phyloP scores from a whole-genome alignment of 192 early-diverging fungal genomes.

The Backusella mclennaniae region DNA sequence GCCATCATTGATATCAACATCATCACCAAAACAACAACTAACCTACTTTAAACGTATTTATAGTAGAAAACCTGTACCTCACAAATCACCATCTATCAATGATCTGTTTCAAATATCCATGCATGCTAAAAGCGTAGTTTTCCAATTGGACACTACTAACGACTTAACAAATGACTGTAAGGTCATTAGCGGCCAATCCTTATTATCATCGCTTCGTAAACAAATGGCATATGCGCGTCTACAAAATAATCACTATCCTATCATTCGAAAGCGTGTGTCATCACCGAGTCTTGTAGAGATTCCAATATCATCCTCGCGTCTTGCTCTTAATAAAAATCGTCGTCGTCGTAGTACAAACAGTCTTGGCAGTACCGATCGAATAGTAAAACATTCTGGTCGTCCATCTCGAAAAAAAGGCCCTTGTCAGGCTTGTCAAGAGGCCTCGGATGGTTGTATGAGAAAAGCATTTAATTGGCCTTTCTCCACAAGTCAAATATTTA shows the following conservation, averaged over 20 bases:
- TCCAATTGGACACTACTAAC: slow-evolving; percentile 15
- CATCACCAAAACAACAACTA: slow-evolving; percentile 7
- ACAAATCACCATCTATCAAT: slow-evolving; percentile 28
- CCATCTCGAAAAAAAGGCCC: slow-evolving; percentile 30
- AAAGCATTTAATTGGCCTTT: slow-evolving; percentile 41
- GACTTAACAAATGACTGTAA: slow-evolving; percentile 3
- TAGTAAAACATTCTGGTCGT: slow-evolving; percentile 6
- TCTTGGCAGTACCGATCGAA: not conserved
- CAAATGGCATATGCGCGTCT: slow-evolving; percentile 19
- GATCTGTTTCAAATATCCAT: slow-evolving; percentile 20
- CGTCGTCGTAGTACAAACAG: not conserved
- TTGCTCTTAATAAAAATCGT: not conserved
- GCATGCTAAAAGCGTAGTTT: slow-evolving; percentile 26
- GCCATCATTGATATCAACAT: not conserved
- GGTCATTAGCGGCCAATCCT: slow-evolving; percentile 25
- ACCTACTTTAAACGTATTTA: not conserved
- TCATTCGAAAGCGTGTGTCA: not conserved
- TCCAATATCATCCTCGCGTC: not conserved
- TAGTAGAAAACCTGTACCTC: slow-evolving; percentile 28
- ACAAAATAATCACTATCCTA: not conserved
- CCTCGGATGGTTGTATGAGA: slow-evolving; percentile 37
- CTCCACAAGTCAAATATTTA: not conserved
- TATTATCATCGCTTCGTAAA: slow-evolving; percentile 21
- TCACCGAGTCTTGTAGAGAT: not conserved
- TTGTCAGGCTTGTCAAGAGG: slow-evolving; percentile 33